phyloP scores from a whole-genome alignment of 139 green algal genomes.

The Trebouxia sp. region DNA sequence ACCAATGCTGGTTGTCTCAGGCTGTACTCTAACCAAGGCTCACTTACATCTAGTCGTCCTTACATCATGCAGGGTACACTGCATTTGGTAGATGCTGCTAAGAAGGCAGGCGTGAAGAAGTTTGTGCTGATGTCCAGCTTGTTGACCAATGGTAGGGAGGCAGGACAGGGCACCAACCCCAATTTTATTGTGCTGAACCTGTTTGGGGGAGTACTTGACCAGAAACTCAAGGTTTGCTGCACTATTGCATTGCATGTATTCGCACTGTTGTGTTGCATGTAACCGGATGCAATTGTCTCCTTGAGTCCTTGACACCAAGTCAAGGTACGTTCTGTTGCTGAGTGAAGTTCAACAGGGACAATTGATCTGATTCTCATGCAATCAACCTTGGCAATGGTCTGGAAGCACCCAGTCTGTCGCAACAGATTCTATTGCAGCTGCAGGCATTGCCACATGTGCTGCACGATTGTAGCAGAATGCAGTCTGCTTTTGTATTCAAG shows the following conservation, averaged over 20 bases:
- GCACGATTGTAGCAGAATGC: too few species aligned
- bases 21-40: too few species aligned
- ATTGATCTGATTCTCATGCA: too few species aligned
- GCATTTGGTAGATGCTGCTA: slow-evolving; percentile 65
- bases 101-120: slow-evolving; percentile 41
- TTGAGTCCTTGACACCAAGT: background rate
- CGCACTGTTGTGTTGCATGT: background rate
- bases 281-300: background rate
- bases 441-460: too few species aligned
- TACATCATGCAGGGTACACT: slow-evolving; percentile 52
- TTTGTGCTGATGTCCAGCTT: slow-evolving; percentile 64
- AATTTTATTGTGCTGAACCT: slow-evolving; percentile 73
- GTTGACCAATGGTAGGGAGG: slow-evolving; percentile 60
- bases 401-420: too few species aligned
- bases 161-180: slow-evolving; percentile 57
- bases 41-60: too few species aligned
- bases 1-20: too few species aligned
- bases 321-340: too few species aligned
- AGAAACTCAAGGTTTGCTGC: slow-evolving; percentile 45
- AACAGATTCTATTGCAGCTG: too few species aligned
- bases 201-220: slow-evolving; percentile 54
- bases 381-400: too few species aligned
- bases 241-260: background rate
- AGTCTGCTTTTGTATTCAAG: too few species aligned
- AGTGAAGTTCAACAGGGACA: too few species aligned